Percentiles rank a stretch among this genome's conserved stretches.
phyloP scores from a whole-genome alignment of 805 yeast genomes.

The Nakazawaea ernobii region DNA sequence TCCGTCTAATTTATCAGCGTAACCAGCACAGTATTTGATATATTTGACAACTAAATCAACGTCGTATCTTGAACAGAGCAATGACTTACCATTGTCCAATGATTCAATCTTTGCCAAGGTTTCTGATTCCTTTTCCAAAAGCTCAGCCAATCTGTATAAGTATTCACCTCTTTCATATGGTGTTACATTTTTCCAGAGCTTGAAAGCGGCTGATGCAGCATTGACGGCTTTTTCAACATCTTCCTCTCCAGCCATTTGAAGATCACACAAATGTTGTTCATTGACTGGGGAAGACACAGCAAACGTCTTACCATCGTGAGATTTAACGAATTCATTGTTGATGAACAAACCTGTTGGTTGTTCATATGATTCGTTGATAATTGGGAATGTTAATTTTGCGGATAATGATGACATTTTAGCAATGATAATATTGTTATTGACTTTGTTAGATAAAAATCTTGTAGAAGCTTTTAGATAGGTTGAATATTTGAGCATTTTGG shows the following conservation, averaged over 20 bases:
- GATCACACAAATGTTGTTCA: constrained; percentile 44
- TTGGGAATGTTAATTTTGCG: constrained; percentile 27
- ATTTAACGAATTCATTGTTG: constrained; percentile 48
- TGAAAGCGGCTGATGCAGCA: constrained; percentile 60
- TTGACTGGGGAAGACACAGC: constrained; percentile 46
- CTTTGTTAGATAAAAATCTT: neutral
- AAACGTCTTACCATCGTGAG: constrained; percentile 46
- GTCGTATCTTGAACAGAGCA: constrained; percentile 61
- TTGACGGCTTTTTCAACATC: constrained; percentile 69
- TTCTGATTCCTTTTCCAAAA: constrained; percentile 59
- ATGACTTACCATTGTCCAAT: constrained; percentile 73
- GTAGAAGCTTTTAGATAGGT: neutral
- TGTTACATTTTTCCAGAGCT: constrained; percentile 52
- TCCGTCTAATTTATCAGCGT: constrained; percentile 66
- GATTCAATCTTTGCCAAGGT: constrained; percentile 64
- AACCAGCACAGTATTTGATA: constrained; percentile 68
- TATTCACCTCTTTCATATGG: constrained; percentile 51
- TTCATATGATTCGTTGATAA: constrained; percentile 34
- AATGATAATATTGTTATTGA: neutral
- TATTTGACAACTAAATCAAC: constrained; percentile 58
- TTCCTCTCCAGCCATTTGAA: constrained; percentile 49
- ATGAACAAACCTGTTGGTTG: constrained; percentile 59
- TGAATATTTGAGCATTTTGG: no score
- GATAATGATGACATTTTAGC: constrained; percentile 13
- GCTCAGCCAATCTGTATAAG: constrained; percentile 59